phyloP scores from a whole-genome alignment of 306 rosid genomes.

The Malus asiatica region DNA sequence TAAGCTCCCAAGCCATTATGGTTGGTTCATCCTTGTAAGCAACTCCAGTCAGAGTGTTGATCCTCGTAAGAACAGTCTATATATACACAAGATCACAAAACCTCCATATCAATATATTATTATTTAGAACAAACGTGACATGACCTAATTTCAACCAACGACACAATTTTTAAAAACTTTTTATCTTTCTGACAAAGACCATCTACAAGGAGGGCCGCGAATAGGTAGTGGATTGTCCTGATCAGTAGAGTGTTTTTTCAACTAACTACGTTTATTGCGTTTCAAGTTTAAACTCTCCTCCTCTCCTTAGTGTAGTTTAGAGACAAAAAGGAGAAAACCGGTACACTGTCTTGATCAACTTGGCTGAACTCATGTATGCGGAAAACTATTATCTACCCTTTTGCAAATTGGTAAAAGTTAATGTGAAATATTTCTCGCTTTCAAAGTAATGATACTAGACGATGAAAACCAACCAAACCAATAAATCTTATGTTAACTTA shows the following conservation, averaged over 20 bases:
- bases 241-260: too few species aligned
- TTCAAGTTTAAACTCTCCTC: too few species aligned
- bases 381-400: not conserved
- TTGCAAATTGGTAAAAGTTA: not conserved
- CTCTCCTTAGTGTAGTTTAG: too few species aligned
- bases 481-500: not conserved
- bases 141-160: not conserved
- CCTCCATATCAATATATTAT: not conserved
- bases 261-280: too few species aligned
- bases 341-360: not conserved
- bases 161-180: too few species aligned
- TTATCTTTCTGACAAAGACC: not conserved
- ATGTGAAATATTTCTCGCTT: not conserved
- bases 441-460: not conserved
- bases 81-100: not conserved
- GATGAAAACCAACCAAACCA: not conserved
- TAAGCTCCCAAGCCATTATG: conserved; percentile 98
- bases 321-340: too few species aligned
- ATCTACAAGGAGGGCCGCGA: too few species aligned
- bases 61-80: conserved; percentile 66
- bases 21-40: conserved; percentile 82
- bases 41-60: conserved; percentile 60
- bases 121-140: not conserved
- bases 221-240: too few species aligned
- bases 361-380: too few species aligned